These are phyloP conservation scores for Pythium dissotocum DNA, from an alignment of 352 stramenopile species.

Conservation along the genomic window DNA sequence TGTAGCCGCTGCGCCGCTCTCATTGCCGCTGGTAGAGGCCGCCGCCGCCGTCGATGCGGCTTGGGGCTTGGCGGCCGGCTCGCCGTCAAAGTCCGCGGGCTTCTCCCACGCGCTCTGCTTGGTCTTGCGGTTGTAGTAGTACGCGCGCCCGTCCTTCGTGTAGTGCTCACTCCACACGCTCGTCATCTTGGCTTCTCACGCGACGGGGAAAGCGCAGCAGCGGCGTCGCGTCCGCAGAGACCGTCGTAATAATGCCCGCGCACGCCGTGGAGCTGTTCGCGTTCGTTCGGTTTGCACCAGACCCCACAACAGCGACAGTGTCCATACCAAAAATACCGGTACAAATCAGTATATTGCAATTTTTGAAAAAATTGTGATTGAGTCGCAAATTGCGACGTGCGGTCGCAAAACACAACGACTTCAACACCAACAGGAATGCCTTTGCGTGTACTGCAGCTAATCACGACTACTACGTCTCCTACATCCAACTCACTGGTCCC, in stretches of 20 bases:
- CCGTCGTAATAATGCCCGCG: background rate
- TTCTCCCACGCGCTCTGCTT: constrained; percentile 90
- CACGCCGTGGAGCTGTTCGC: no score
- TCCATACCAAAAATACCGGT: background rate
- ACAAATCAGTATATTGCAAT: no score
- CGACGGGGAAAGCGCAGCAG: background rate
- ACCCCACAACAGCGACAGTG: background rate
- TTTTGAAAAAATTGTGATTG: no score
- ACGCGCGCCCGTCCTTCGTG: constrained; percentile 83
- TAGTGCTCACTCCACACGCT: constrained; percentile 81
- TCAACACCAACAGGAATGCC: no score
- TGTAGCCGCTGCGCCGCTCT: constrained; percentile 18
- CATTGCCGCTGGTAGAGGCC: background rate
- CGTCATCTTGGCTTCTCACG: constrained; percentile 12
- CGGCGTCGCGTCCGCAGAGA: background rate
- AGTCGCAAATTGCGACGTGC: no score
- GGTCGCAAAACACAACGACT: no score
- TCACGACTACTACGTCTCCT: no score
- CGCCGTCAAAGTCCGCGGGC: constrained; percentile 71
- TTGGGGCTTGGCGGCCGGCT: constrained; percentile 28
- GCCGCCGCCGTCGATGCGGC: background rate
- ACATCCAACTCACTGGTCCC: no score
- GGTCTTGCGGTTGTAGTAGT: constrained; percentile 88
- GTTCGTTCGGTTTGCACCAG: no score
- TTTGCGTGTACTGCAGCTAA: no score